Evolutionary conservation across 164 flowering plant species (phyloP).

Genomic region (Platanus orientalis): DNA sequence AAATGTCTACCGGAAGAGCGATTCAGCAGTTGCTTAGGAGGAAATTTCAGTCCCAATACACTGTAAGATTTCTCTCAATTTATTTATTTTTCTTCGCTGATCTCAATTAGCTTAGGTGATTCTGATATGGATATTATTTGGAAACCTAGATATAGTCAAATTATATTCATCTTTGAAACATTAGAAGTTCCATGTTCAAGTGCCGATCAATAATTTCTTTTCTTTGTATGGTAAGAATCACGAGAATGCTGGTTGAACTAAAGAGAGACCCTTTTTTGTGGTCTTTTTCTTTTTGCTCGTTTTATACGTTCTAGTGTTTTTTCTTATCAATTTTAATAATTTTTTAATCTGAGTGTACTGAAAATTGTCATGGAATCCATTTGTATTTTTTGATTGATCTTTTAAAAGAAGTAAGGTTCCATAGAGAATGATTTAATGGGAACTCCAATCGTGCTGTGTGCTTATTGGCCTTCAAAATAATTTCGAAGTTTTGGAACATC

Average conservation of each 20-base stretch:
- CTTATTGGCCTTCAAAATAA: too few relatives aligned
- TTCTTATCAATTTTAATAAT: too few relatives aligned
- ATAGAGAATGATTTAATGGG: too few relatives aligned
- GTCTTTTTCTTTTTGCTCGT: neutral
- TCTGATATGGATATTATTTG: neutral
- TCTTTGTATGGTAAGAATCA: too few relatives aligned
- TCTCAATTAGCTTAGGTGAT: neutral
- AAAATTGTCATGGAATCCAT: too few relatives aligned
- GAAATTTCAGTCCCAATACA: slow-evolving; percentile 20
- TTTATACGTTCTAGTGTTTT: neutral
- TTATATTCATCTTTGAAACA: neutral
- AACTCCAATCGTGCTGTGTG: too few relatives aligned
- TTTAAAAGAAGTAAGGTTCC: too few relatives aligned
- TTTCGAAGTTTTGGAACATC: too few relatives aligned
- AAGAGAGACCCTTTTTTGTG: neutral
- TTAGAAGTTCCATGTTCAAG: neutral
- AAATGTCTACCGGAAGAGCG: slow-evolving; percentile 30
- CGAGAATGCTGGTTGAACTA: neutral
- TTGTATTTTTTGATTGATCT: too few relatives aligned
- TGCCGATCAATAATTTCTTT: neutral
- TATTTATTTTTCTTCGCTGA: neutral
- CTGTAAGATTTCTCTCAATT: slow-evolving; percentile 9
- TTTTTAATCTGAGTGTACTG: too few relatives aligned
- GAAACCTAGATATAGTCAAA: neutral
- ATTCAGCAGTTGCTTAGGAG: slow-evolving; percentile 23